Evolutionary conservation across 148 eudicot species (phyloP), one percentile per base, ranked within the genome.

Genomic region (Dianthus caryophyllus): DNA sequence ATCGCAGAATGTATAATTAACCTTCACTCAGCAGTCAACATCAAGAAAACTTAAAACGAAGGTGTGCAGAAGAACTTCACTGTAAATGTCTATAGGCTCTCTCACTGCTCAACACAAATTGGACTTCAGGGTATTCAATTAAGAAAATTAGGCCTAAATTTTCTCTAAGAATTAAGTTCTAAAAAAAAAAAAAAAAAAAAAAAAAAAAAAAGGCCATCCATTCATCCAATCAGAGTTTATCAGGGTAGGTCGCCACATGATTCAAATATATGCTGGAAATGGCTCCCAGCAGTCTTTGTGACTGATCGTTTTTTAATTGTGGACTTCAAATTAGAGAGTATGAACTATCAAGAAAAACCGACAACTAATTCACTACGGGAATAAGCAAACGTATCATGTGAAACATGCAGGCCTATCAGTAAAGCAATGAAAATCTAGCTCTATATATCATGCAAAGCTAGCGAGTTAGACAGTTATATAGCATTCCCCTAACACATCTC

Each of bases 131-230:
- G 22, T 31, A 17, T 57, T 14, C 39, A 15, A 16, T 17, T 2
- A 3, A 16, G 7, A 20, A 20, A 16, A 49, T 18, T 9, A 49
- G 17, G 0, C 21, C 17, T 49, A 53, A 53, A 7, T 53, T 0
- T 22, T 21, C 57, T 41, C 41, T 29, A 30, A 31, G 22, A 58
- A 58, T n/a, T n/a, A n/a, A n/a, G n/a, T n/a, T n/a, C n/a, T n/a
- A 58, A 39, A 58, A 18, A 16, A 55, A n/a, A 55, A 33, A 33
- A 3, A 33, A 33, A 58, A 58, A 39, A 58, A 58, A 58, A 39
- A 58, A 18, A 16, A 55, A n/a, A 55, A 33, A 33, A 3, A 33
- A 33, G 4, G 38, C 3, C 7, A 33, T 33, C 33, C 38, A 30
- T 18, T 33, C 41, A 31, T 7, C 22, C 20, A 9, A 17, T 6